A percentile compares a stretch with the other conserved stretches of the same genome.
Evolutionary conservation across 2,329 filamentous ascomycete species (phyloP).

Genomic region (Colletotrichum sp.): DNA sequence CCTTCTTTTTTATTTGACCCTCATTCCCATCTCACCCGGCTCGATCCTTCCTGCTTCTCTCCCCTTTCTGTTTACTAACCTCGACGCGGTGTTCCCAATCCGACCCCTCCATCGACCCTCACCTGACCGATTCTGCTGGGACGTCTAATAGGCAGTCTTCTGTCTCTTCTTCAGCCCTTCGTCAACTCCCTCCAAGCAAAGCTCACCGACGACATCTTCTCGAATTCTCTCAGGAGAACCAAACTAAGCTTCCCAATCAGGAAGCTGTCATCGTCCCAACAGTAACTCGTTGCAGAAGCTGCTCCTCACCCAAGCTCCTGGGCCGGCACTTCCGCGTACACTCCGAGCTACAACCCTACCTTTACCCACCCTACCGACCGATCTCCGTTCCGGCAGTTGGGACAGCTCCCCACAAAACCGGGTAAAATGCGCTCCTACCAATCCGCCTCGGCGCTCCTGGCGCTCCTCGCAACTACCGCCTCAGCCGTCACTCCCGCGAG

Average conservation of each 20-base stretch:
- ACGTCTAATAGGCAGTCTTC: neutral
- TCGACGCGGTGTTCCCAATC: neutral
- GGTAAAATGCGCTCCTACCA: conserved; percentile 12
- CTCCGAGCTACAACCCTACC: neutral
- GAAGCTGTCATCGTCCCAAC: neutral
- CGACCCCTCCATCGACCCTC: neutral
- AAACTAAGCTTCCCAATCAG: neutral
- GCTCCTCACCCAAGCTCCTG: neutral
- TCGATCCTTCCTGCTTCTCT: neutral
- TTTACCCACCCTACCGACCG: neutral
- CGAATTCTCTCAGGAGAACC: neutral
- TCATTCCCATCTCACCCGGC: conserved; percentile 1
- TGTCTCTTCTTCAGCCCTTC: neutral
- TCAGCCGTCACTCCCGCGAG: conserved; percentile 31
- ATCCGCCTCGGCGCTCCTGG: conserved; percentile 9
- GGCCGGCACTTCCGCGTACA: conserved; percentile 2
- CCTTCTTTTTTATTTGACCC: conserved; percentile 4
- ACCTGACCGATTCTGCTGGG: neutral
- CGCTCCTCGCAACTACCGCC: conserved; percentile 31
- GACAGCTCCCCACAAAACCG: conserved; percentile 9
- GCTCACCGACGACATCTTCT: neutral
- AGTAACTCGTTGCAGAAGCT: neutral
- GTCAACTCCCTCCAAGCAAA: neutral
- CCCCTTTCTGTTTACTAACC: neutral
- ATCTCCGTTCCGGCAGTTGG: neutral